Evolutionary conservation across 2,329 filamentous ascomycete species (phyloP).

Genomic region (Mollisia scopiformis): DNA sequence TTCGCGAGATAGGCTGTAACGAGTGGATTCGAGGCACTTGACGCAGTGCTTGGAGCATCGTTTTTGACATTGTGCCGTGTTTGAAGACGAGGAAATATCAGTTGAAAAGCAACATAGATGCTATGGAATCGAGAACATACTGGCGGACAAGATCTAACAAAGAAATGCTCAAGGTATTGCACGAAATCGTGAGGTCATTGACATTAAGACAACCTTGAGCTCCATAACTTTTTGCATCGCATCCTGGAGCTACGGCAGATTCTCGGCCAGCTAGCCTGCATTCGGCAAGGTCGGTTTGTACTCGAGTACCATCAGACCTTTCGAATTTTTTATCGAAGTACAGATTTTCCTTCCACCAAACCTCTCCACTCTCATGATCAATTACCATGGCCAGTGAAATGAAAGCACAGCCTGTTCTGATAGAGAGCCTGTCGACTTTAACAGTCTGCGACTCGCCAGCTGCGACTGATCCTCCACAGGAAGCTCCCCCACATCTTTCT

Average conservation of each 20-base stretch:
- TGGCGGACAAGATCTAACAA: neutral
- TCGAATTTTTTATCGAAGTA: no score
- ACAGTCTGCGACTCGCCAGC: slow-evolving; percentile 12
- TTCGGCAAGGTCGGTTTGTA: no score
- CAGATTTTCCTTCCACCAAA: neutral
- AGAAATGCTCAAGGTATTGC: neutral
- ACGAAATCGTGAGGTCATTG: slow-evolving; percentile 9
- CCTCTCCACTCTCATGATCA: neutral
- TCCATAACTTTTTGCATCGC: neutral
- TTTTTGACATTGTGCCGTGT: slow-evolving; percentile 28
- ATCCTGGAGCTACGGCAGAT: neutral
- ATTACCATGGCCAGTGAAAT: slow-evolving; percentile 15
- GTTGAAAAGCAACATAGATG: neutral
- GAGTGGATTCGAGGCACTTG: slow-evolving; percentile 23
- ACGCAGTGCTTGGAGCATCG: slow-evolving; percentile 27
- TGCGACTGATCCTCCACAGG: slow-evolving; percentile 21
- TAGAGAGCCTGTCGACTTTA: slow-evolving; percentile 16
- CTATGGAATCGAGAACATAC: neutral
- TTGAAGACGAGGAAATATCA: neutral
- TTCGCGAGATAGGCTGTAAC: slow-evolving; percentile 27
- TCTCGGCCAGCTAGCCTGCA: no score
- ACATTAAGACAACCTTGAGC: neutral
- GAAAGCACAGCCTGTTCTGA: slow-evolving; percentile 7
- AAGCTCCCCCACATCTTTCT: slow-evolving; percentile 33
- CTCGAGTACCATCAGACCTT: no score